Evolutionary conservation across 768 basidiomycete species (phyloP).

Genomic region (Fistulinella prunicolor): DNA sequence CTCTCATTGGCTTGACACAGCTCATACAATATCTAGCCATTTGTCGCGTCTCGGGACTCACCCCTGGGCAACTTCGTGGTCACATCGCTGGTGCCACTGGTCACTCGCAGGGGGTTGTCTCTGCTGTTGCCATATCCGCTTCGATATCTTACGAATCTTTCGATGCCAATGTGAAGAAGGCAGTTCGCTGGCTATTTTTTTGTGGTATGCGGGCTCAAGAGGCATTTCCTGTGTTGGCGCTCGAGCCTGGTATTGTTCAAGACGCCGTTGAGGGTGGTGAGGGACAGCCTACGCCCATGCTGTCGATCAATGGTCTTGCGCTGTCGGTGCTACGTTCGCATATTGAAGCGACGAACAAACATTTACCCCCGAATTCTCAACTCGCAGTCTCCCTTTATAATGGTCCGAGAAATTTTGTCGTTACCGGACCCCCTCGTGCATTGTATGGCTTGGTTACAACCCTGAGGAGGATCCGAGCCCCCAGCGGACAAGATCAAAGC

Average conservation of each 20-base stretch:
- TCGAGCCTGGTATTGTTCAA: conserved; percentile 85
- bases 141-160: conserved; percentile 76
- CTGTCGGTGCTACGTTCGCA: conserved; percentile 77
- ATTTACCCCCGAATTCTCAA: conserved; percentile 76
- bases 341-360: conserved; percentile 81
- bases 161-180: conserved; percentile 72
- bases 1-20: conserved; percentile 95
- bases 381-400: conserved; percentile 90
- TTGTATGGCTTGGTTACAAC: conserved; percentile 94
- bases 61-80: conserved; percentile 75
- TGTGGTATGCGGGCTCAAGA: conserved; percentile 91
- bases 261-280: conserved; percentile 91
- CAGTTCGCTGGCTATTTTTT: conserved; percentile 90
- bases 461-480: conserved; percentile 86
- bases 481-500: conserved; percentile 86
- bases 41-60: conserved; percentile 69
- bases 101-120: conserved; percentile 95
- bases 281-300: conserved; percentile 91
- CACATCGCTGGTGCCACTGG: conserved; percentile 87
- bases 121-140: conserved; percentile 85
- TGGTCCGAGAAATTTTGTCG: conserved; percentile 85
- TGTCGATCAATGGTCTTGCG: conserved; percentile 80
- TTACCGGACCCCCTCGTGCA: conserved; percentile 87
- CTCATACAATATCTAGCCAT: conserved; percentile 88
- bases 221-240: conserved; percentile 86